Base-by-base conservation (phyloP, 768 basidiomycete species). In the Phanerodontia chrysosporium region DNA sequence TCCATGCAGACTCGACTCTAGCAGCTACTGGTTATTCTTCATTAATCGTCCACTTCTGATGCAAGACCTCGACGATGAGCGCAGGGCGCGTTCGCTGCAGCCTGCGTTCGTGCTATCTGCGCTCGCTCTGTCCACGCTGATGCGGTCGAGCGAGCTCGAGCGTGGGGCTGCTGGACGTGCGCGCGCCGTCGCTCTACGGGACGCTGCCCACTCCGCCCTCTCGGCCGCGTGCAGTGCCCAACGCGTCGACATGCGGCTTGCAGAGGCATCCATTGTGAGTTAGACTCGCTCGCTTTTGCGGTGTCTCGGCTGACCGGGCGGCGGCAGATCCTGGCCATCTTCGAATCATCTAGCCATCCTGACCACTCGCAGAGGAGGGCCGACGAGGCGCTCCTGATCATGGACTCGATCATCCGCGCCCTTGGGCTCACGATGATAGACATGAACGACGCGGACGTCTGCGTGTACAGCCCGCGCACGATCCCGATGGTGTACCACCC, bases 291-390 rank as follows among this genome's bases (percentile, higher is more conserved):
- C 46, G 2, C 36, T 14, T 30, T 16, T 32, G 29, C 29, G 27
- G 39, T 30, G 29, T 18, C 16, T 32, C 51, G 30, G 49, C 27
- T 30, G 14, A 13, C 45, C 42, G 45, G 16, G 22, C 22, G 10
- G n/a, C 30, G 16, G 27, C 42, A 89, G 89, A 83, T 92, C 51
- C 77, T 92, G 9, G 86, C 90, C 5, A 74, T 92, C 2, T 92
- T 89, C 64, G 90, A 92, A 69, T 80, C 83, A 0, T 91, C 87
- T 1, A 80, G 86, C 4, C 87, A 92, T 60, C 89, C 88, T 6
- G 74, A 80, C 45, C 80, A 90, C 67, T 80, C 78, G 22, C 75
- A 80, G 3, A 78, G 81, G 22, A 80, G 85, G 14, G 79, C 83
- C 12, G 74, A 76, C 22, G 71, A 71, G 21, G 77, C 89, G 0